A percentile compares a stretch with the other conserved stretches of the same genome.
phyloP scores from a whole-genome alignment of 108 stramenopile species.

The Nitzschia putrida region DNA sequence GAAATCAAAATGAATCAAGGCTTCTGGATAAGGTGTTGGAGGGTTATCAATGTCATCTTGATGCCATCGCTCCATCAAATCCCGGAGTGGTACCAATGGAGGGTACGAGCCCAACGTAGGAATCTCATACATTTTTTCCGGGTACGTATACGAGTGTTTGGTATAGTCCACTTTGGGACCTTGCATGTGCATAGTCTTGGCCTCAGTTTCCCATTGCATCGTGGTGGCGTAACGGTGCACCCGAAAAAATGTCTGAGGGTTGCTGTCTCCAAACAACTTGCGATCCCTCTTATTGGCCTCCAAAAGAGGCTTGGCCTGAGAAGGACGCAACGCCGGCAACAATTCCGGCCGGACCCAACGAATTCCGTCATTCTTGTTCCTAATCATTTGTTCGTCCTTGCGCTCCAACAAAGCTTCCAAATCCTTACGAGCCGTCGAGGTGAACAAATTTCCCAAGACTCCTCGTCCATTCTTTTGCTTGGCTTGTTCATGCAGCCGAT shows the following conservation, averaged over 20 bases:
- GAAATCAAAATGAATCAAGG: constrained; percentile 78
- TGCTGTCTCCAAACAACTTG: too few relatives aligned
- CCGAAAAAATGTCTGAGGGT: background rate
- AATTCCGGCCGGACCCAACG: constrained; percentile 32
- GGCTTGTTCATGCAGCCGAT: background rate
- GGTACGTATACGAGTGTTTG: constrained; percentile 61
- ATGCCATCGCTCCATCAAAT: constrained; percentile 71
- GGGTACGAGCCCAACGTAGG: constrained; percentile 65
- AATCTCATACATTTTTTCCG: constrained; percentile 49
- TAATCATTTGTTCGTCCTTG: constrained; percentile 17
- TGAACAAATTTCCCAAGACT: background rate
- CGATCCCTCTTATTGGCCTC: background rate
- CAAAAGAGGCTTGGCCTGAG: constrained; percentile 3
- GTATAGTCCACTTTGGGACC: constrained; percentile 68
- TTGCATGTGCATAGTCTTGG: background rate
- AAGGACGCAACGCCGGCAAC: constrained; percentile 20
- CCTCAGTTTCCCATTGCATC: constrained; percentile 31
- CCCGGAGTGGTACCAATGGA: constrained; percentile 46
- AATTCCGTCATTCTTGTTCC: constrained; percentile 25
- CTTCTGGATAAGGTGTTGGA: constrained; percentile 46
- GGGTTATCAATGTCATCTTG: constrained; percentile 78
- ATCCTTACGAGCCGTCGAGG: background rate
- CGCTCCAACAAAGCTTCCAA: constrained; percentile 11
- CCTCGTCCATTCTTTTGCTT: background rate
- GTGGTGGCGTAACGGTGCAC: background rate